Conservation (phyloP, 2,329 filamentous ascomycete species). For the Tolypocladium pustulatum region DNA sequence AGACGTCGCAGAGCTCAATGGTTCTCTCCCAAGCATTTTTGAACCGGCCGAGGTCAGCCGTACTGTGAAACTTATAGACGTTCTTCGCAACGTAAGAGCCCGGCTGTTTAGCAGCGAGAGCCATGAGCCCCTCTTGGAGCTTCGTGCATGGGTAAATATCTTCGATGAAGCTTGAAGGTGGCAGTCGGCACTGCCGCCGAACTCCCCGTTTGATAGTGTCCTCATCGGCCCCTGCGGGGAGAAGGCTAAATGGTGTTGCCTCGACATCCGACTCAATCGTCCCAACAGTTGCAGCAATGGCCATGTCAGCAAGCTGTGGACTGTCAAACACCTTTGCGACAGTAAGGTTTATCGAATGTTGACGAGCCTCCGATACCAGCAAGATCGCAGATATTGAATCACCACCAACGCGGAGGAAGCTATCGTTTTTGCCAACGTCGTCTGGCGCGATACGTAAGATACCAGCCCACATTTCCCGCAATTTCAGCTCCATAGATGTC, state of each 20-base stretch:
- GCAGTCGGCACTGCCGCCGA: not conserved
- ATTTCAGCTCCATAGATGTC: not conserved
- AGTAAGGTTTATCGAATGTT: not conserved
- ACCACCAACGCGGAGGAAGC: not conserved
- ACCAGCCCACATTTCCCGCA: slow-evolving; percentile 9
- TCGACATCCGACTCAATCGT: not conserved
- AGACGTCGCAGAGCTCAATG: not conserved
- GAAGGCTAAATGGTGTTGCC: not conserved
- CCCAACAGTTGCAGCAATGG: not conserved
- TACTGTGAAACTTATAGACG: not conserved
- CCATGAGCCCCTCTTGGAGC: not conserved
- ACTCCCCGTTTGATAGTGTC: not conserved
- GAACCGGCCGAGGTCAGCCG: not conserved
- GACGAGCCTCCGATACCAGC: not conserved
- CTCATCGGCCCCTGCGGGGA: not conserved
- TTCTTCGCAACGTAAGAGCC: not conserved
- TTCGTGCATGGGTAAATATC: not conserved
- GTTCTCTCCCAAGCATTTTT: not conserved
- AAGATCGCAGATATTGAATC: not conserved
- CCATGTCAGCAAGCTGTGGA: not conserved
- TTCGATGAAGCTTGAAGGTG: not conserved
- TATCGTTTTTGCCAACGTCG: slow-evolving; percentile 2
- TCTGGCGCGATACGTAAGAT: slow-evolving; percentile 1
- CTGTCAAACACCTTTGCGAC: not conserved
- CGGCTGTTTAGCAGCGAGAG: not conserved